Conservation (phyloP, 352 stramenopile genomes). For the Aphanomyces euteiches region DNA sequence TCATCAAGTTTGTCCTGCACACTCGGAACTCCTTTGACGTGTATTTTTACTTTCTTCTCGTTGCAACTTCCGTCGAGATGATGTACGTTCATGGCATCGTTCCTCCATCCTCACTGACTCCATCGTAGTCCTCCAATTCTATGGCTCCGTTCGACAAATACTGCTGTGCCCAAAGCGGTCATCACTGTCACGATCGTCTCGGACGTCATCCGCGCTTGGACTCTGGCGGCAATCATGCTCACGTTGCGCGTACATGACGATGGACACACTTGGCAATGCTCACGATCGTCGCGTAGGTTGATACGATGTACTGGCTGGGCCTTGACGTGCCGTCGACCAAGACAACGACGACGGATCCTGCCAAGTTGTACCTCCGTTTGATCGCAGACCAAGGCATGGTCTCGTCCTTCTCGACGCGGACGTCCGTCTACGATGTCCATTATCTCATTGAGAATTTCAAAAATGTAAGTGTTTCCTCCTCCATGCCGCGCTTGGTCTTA, state of each 20-base stretch:
- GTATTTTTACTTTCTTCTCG: constrained; percentile 61
- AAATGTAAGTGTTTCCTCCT: constrained; percentile 8
- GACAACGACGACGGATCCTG: constrained; percentile 14
- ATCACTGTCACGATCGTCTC: constrained; percentile 36
- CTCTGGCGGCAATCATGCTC: constrained; percentile 65
- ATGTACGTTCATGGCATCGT: constrained; percentile 4
- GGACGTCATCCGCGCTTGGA: constrained; percentile 51
- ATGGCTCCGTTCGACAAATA: not conserved
- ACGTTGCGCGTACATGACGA: constrained; percentile 43
- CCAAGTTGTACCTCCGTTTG: constrained; percentile 30
- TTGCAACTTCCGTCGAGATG: constrained; percentile 33
- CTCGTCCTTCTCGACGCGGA: constrained; percentile 83
- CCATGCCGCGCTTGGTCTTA: not conserved
- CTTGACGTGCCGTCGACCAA: constrained; percentile 34
- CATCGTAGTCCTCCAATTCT: constrained; percentile 15
- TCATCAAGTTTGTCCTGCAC: constrained; percentile 74
- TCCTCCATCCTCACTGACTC: too few relatives aligned
- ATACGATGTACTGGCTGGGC: constrained; percentile 81
- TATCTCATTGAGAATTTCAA: constrained; percentile 77
- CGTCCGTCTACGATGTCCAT: constrained; percentile 84
- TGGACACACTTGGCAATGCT: not conserved
- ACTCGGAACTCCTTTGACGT: constrained; percentile 69
- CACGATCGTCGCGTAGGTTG: constrained; percentile 33
- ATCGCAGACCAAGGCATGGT: constrained; percentile 80
- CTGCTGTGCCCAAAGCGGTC: not conserved